These are phyloP conservation scores for Talaromyces marneffei DNA, from an alignment of 2,329 filamentous ascomycete genomes.

Conservation along the genomic window DNA sequence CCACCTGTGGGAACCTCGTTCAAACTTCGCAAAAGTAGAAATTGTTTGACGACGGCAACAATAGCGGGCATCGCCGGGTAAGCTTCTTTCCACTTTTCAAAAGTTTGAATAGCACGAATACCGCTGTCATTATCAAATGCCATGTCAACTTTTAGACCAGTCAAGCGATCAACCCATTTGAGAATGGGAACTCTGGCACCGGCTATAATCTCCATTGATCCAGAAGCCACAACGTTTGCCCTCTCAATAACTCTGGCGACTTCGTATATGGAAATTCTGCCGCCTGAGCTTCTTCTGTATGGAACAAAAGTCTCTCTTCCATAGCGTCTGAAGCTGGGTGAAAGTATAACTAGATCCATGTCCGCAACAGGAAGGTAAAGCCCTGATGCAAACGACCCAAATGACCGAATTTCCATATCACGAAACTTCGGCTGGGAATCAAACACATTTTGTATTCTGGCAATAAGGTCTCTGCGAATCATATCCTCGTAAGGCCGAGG, in stretches of 20 bases:
- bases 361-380: conserved; percentile 74
- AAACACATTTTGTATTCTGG: conserved; percentile 59
- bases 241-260: conserved; percentile 42
- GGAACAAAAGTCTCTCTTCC: conserved; percentile 46
- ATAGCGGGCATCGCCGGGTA: conserved; percentile 83
- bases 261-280: conserved; percentile 47
- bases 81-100: conserved; percentile 68
- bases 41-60: conserved; percentile 86
- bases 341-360: conserved; percentile 85
- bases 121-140: conserved; percentile 92
- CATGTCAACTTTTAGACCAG: conserved; percentile 79
- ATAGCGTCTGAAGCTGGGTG: conserved; percentile 53
- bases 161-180: conserved; percentile 77
- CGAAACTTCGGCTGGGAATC: conserved; percentile 46
- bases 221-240: conserved; percentile 50
- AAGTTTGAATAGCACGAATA: conserved; percentile 71
- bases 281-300: conserved; percentile 32
- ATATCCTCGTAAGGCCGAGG: conserved; percentile 71
- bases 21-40: conserved; percentile 77
- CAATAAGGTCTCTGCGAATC: conserved; percentile 66
- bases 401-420: conserved; percentile 62
- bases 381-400: conserved; percentile 91
- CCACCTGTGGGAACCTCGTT: conserved; percentile 91
- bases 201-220: conserved; percentile 61
- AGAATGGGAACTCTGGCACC: conserved; percentile 82